These are phyloP conservation scores for Nicotiana tomentosiformis DNA, from an alignment of 257 asterid species.

Conservation along the genomic window DNA sequence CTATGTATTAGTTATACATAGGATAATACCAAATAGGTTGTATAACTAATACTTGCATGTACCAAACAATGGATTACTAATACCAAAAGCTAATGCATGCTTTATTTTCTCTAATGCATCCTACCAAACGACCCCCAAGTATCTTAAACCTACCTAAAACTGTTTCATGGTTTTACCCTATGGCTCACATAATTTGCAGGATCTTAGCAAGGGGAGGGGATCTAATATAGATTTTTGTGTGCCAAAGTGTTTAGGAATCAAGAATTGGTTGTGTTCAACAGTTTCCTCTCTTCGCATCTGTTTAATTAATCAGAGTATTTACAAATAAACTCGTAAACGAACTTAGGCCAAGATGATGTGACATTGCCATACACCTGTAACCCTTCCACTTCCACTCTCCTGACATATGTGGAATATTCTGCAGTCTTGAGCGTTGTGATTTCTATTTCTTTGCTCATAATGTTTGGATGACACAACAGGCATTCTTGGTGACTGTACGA, in stretches of 20 bases:
- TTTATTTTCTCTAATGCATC: too few relatives aligned
- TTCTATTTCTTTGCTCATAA: not conserved
- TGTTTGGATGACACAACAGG: slow-evolving; percentile 36
- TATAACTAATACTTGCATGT: too few relatives aligned
- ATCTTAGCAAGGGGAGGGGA: not conserved
- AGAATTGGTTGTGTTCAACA: not conserved
- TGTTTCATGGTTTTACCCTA: not conserved
- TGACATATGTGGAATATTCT: not conserved
- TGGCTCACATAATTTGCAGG: not conserved
- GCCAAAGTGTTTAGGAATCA: not conserved
- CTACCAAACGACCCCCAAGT: not conserved
- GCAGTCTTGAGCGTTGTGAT: not conserved
- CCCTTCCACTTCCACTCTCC: not conserved
- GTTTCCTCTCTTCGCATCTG: not conserved
- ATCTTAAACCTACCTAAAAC: not conserved
- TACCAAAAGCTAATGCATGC: too few relatives aligned
- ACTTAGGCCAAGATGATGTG: not conserved
- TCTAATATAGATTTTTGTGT: not conserved
- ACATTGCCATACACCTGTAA: not conserved
- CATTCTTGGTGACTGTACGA: slow-evolving; percentile 79
- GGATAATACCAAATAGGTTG: too few relatives aligned
- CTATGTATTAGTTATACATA: too few relatives aligned
- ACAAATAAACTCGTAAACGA: not conserved
- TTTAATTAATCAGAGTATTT: not conserved
- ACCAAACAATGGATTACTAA: too few relatives aligned